Percentiles rank a stretch among this genome's conserved stretches.
phyloP scores from a whole-genome alignment of 2,329 filamentous ascomycete genomes.

The Westerdykella sp. region DNA sequence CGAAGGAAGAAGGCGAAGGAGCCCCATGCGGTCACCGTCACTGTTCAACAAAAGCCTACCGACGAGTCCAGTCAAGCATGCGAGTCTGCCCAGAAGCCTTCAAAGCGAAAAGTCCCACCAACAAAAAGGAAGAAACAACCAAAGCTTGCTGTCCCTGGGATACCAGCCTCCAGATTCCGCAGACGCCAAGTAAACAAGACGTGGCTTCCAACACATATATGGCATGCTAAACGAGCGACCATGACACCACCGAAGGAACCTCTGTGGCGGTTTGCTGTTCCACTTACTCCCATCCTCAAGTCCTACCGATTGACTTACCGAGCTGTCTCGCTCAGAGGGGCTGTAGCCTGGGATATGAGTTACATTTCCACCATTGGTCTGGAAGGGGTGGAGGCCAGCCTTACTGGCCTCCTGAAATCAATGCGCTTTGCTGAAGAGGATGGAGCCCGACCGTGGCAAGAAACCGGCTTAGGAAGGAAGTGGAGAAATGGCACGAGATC shows the following conservation, averaged over 20 bases:
- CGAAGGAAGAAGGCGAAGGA: conserved; percentile 39
- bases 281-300: conserved; percentile 81
- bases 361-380: conserved; percentile 84
- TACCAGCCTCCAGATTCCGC: conserved; percentile 64
- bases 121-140: conserved; percentile 67
- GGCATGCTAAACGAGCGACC: conserved; percentile 83
- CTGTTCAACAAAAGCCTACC: conserved; percentile 26
- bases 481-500: conserved; percentile 62
- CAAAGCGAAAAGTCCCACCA: conserved; percentile 26
- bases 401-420: conserved; percentile 60
- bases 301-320: conserved; percentile 83
- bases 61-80: conserved; percentile 5
- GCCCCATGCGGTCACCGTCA: conserved; percentile 14
- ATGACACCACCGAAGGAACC: conserved; percentile 73
- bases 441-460: conserved; percentile 51
- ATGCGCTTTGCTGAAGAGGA: conserved; percentile 51
- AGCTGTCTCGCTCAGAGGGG: conserved; percentile 66
- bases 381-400: conserved; percentile 57
- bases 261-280: conserved; percentile 85
- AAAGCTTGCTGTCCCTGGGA: conserved; percentile 57
- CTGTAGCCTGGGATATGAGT: conserved; percentile 86
- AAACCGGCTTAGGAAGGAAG: conserved; percentile 52
- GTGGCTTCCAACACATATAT: conserved; percentile 91
- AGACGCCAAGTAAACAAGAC: conserved; percentile 84
- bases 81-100: conserved; percentile 9